A percentile compares a stretch with the other conserved stretches of the same genome.
Conservation (phyloP, 257 asterid genomes). For the Petrea volubilis region DNA sequence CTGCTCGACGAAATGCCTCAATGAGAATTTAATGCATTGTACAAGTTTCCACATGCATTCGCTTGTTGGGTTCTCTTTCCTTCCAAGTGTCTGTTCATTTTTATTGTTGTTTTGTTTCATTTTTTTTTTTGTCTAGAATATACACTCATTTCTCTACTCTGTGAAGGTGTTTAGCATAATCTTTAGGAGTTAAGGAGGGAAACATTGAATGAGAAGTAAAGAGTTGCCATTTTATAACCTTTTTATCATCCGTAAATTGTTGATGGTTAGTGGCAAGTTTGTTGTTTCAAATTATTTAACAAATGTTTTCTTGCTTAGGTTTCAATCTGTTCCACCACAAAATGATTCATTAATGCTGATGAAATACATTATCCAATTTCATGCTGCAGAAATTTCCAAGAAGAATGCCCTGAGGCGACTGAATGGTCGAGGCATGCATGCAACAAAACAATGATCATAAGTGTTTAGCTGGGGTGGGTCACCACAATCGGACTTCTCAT, state of each 20-base stretch:
- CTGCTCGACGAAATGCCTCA: not conserved
- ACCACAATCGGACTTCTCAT: constrained; percentile 61
- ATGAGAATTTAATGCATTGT: not conserved
- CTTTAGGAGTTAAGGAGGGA: no score
- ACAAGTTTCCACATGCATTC: not conserved
- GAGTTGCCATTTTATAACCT: not conserved
- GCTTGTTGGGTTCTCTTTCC: not conserved
- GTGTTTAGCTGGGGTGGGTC: constrained; percentile 21
- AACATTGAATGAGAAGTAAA: not conserved
- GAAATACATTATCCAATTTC: not conserved
- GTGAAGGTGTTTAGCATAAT: not conserved
- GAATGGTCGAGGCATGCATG: not conserved
- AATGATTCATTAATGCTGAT: not conserved
- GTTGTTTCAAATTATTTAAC: no score
- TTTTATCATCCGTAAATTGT: not conserved
- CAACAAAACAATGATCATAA: not conserved
- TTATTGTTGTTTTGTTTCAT: no score
- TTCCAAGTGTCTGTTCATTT: no score
- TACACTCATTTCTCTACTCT: not conserved
- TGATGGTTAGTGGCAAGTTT: not conserved
- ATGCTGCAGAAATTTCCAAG: not conserved
- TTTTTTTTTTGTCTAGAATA: not conserved
- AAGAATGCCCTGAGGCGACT: not conserved
- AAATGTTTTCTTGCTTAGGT: not conserved
- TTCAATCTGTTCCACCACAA: no score